phyloP scores from a whole-genome alignment of 2,329 filamentous ascomycete species.

The Colletotrichum sp. region DNA sequence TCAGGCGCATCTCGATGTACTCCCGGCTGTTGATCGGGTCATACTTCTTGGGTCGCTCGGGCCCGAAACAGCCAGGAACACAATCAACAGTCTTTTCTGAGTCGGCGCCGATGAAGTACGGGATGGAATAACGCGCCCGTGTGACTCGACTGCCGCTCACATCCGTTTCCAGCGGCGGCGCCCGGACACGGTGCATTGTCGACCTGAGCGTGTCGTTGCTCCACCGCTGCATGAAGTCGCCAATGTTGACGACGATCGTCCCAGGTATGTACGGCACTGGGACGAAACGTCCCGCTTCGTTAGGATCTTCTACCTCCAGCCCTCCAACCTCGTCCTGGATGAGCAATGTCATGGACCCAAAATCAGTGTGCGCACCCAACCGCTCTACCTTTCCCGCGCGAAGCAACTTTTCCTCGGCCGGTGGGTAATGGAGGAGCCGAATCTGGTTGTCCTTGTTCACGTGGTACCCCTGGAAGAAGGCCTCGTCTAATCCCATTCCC shows the following conservation, averaged over 20 bases:
- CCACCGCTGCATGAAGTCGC: constrained; percentile 43
- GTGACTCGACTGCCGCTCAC: constrained; percentile 44
- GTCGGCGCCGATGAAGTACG: constrained; percentile 62
- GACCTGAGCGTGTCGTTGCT: constrained; percentile 40
- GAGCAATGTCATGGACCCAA: constrained; percentile 49
- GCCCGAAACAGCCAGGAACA: constrained; percentile 49
- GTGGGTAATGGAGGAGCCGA: constrained; percentile 61
- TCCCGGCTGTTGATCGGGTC: constrained; percentile 40
- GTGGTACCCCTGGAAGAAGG: constrained; percentile 45
- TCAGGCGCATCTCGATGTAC: constrained; percentile 31
- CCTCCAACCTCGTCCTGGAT: constrained; percentile 51
- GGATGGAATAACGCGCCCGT: constrained; percentile 60
- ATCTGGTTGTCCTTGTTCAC: constrained; percentile 63
- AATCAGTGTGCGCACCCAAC: constrained; percentile 34
- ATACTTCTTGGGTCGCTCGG: constrained; percentile 52
- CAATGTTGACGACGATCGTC: constrained; percentile 43
- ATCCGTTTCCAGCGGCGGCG: constrained; percentile 14
- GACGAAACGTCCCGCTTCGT: constrained; percentile 38
- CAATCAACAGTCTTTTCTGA: constrained; percentile 55
- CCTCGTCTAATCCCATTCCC: constrained; percentile 35
- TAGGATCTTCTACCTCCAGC: constrained; percentile 48
- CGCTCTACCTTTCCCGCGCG: constrained; percentile 22
- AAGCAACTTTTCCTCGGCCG: constrained; percentile 32
- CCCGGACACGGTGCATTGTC: constrained; percentile 32
- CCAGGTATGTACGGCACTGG: constrained; percentile 29